Base-by-base conservation (phyloP, 225 moss, liverwort and hornwort species). In the Bryum argenteum region DNA sequence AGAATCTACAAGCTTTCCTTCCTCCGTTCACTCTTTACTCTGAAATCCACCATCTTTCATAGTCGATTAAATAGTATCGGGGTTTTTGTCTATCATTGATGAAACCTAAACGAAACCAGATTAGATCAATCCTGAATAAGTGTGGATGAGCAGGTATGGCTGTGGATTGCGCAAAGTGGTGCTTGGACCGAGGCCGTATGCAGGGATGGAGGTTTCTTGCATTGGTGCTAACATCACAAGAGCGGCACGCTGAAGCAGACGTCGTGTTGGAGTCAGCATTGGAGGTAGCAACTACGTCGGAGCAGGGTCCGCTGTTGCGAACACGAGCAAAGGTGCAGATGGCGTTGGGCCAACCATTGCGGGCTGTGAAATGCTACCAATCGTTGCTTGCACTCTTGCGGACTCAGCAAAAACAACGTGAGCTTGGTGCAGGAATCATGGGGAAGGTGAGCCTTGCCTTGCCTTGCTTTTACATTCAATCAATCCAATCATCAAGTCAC, bases 161-260 rank as follows among this genome's bases (percentile, higher is more conserved):
- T 1, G 28, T 97, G 14, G 91, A 90, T 53, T 97, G 96, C 70
- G 89, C 86, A 10, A 93, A 93, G 73, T 81, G 80, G 45, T 91
- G 83, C 26, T 85, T 97, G 54, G 89, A 90, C 67, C 68, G 83
- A 14, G 90, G 90, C 16, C 73, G 80, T 10, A 74, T 83, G 1
- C 79, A 90, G 67, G 93, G 86, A 11, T 96, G 96, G 96, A 82
- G 89, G 63, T 79, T 96, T 41, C 69, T 96, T 16, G 93, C 90
- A 7, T 79, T 96, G 52, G 79, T 87, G 37, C 75, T 96, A 6
- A 91, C 90, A 53, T 81, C 91, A 15, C 93, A 91, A 65, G 91
- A 90, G 54, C 82, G 93, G 61, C 75, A 90, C 74, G 77, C 41
- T 12, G 93, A 93, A 73, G 96, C 91, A 1, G 93, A 91, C 18